Base-by-base conservation (phyloP, 306 rosid species). In the Lablab purpureus region DNA sequence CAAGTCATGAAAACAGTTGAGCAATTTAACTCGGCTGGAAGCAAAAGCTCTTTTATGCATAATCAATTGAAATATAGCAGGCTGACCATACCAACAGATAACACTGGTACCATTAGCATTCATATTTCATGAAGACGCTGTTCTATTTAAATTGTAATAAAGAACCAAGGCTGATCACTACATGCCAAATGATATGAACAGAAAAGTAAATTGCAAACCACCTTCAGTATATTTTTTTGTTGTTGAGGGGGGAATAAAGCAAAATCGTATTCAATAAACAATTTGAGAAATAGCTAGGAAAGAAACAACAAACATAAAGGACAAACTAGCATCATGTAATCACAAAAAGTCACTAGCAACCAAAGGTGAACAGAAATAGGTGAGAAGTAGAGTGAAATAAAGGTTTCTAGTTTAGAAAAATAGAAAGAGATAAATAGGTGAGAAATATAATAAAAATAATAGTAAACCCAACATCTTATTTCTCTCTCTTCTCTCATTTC, bases 291-390 rank as follows among this genome's bases (percentile, higher is more conserved):
- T 9, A 43, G 40, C 71, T 51, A 18, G 51, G 14, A 28, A 49
- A 71, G 67, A 40, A 47, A 62, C 59, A 41, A 51, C 47, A 69
- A 32, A 60, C 43, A 52, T 40, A 27, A 19, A 40, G 52, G 69
- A 63, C 11, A 54, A 63, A 32, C 21, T 7, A 52, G 25, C 27
- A 59, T 67, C 81, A 27, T 19, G 21, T 46, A 58, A 51, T 13
- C 12, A 58, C 32, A 72, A 27, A 21, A 73, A 67, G 28, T 19
- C 32, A 36, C 52, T 15, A 47, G 32, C 45, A 40, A 40, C 45
- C 17, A 43, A 12, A 3, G 49, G 15, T 10, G 13, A 12, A 43
- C 15, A 43, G 49, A 43, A 11, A 43, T 3, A 9, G 8, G 46
- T 40, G 4, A 32, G 40, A 43, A 8, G 15, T 10, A 11, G 49